Evolutionary conservation across 164 flowering plant species (phyloP), one percentile per base, ranked within the genome.

Genomic region (Aristolochia contorta): DNA sequence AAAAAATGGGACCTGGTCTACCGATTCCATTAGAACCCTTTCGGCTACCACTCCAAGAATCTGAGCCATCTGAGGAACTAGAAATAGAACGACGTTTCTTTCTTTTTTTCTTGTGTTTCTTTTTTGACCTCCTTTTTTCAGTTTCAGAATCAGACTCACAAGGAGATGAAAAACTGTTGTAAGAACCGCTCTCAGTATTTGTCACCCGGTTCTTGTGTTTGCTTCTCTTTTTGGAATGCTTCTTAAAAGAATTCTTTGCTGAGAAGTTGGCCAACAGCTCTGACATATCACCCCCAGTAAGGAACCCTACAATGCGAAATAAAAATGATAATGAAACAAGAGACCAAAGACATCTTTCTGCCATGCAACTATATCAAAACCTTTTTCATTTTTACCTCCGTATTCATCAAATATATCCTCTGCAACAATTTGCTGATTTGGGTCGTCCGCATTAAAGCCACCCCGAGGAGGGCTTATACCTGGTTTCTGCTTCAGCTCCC

Each of bases 381-480:
- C 13, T 22, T 1, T 13, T 53, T 9, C 16, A 14, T 22, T 13
- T 37, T 57, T 73, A 87, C 97, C 99, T 84, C 97, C 97, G 74
- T 93, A 93, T 67, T 93, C 99, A 63, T 93, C 99, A 79, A 84
- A 90, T 69, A 93, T 93, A 72, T 90, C 96, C 62, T 93, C 97
- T 47, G 96, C 94, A 72, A 90, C 94, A 67, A 93, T 93, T 73
- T 93, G 96, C 72, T 90, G 97, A 74, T 93, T 93, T 16, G 99
- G 97, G 66, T 93, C 99, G 75, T 93, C 96, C 0, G 82, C 84
- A 18, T 78, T 70, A 74, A 88, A 93, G 33, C 97, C 99, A 53
- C 99, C 97, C 59, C 95, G 95, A 30, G 99, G 97, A 65, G 95
- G 99, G 72, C 99, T 93, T 57, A 93, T 67, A 64, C 97, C 96